Conservation (phyloP, 31 red algal species). For the Asparagopsis taxiformis region DNA sequence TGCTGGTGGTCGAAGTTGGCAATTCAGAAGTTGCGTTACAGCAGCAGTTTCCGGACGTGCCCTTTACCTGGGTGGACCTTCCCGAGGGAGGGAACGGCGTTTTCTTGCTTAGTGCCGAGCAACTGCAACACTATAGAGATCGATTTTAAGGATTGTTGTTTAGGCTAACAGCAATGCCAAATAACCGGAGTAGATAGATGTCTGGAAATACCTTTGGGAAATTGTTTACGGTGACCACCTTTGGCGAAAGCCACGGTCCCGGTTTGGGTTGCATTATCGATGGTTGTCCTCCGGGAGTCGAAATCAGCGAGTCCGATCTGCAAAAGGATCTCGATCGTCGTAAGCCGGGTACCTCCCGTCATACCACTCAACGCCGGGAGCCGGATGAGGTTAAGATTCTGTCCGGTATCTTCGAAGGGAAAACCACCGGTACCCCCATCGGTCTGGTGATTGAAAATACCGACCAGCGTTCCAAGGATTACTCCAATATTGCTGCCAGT, state of each 20-base stretch:
- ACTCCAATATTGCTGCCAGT: slow-evolving; percentile 1
- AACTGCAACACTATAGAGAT: no score
- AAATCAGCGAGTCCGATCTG: not conserved
- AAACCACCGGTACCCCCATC: slow-evolving; percentile 19
- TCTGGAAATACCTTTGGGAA: slow-evolving; percentile 36
- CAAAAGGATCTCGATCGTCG: slow-evolving; percentile 22
- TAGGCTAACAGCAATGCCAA: no score
- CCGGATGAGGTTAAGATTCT: slow-evolving; percentile 17
- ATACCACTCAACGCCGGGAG: slow-evolving; percentile 24
- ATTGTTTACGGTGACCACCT: slow-evolving; percentile 24
- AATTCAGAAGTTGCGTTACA: no score
- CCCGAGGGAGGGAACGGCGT: no score
- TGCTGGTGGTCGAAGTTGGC: no score
- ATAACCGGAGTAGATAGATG: no score
- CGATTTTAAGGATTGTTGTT: no score
- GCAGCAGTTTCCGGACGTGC: no score
- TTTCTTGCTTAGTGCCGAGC: no score
- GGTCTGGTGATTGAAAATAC: slow-evolving; percentile 9
- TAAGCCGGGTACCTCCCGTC: slow-evolving; percentile 5
- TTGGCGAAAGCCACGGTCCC: slow-evolving; percentile 26
- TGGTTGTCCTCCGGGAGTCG: slow-evolving; percentile 11
- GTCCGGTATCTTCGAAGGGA: slow-evolving; percentile 18
- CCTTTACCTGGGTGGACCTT: no score
- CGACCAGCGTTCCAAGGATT: slow-evolving; percentile 8
- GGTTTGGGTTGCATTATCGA: slow-evolving; percentile 26